Conservation (phyloP, 1,284 basidiomycete genomes). For the Pseudozyma sp. region DNA sequence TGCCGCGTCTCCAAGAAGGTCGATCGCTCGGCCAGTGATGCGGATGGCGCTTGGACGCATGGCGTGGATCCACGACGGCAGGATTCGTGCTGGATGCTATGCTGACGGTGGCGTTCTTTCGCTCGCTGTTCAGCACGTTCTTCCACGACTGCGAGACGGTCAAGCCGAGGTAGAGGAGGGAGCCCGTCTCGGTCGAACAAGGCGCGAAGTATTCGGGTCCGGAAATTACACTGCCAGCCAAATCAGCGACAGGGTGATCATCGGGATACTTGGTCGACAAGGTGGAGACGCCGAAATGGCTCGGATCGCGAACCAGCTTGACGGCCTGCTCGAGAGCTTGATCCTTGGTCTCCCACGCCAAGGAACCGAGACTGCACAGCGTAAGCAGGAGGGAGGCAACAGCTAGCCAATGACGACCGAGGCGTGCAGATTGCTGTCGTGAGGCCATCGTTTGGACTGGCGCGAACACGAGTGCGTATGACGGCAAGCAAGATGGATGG, state of each 20-base stretch:
- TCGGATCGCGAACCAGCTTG: slow-evolving; percentile 35
- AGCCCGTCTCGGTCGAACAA: slow-evolving; percentile 52
- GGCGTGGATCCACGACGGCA: slow-evolving; percentile 51
- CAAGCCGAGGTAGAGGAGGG: slow-evolving; percentile 63
- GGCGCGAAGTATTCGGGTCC: slow-evolving; percentile 66
- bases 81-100: slow-evolving; percentile 56
- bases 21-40: slow-evolving; percentile 51
- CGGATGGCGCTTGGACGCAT: slow-evolving; percentile 20
- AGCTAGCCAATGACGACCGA: background rate
- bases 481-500: background rate
- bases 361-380: slow-evolving; percentile 1
- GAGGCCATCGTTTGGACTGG: too few relatives aligned
- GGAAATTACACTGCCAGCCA: slow-evolving; percentile 41
- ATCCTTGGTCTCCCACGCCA: slow-evolving; percentile 28
- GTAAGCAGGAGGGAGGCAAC: background rate
- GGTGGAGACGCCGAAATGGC: slow-evolving; percentile 54
- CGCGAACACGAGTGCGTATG: too few relatives aligned
- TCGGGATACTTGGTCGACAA: slow-evolving; percentile 51
- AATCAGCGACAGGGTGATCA: slow-evolving; percentile 26
- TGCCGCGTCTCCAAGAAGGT: slow-evolving; percentile 62
- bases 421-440: background rate
- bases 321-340: slow-evolving; percentile 40
- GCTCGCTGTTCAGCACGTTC: slow-evolving; percentile 48
- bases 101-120: slow-evolving; percentile 54
- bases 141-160: slow-evolving; percentile 66